phyloP scores from a whole-genome alignment of 108 stramenopile species.

The Seminavis robusta region DNA sequence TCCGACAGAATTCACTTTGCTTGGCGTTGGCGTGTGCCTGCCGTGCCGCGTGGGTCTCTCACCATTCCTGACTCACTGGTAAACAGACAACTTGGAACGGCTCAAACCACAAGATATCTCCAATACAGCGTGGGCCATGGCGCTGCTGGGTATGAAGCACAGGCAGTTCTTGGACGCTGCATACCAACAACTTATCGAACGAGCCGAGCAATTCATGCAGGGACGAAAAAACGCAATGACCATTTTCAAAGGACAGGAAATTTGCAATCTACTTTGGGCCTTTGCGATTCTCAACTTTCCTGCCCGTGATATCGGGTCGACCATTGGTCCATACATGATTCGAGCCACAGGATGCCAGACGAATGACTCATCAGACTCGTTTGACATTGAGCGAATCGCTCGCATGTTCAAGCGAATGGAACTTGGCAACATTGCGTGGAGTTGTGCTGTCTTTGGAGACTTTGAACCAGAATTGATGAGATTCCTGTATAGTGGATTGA shows the following conservation, averaged over 20 bases:
- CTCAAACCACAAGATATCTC: constrained; percentile 68
- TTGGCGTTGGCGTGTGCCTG: not conserved
- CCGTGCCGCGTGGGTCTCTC: not conserved
- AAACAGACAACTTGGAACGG: constrained; percentile 34
- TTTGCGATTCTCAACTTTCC: constrained; percentile 64
- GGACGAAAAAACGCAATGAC: constrained; percentile 4
- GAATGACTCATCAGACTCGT: constrained; percentile 11
- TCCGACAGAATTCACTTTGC: not conserved
- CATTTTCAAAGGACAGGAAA: constrained; percentile 65
- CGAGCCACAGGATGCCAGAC: constrained; percentile 8
- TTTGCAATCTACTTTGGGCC: constrained; percentile 76
- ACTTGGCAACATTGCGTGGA: constrained; percentile 70
- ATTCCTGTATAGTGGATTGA: constrained; percentile 52
- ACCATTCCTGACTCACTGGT: not conserved
- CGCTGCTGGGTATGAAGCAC: constrained; percentile 67
- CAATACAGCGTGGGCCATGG: constrained; percentile 73
- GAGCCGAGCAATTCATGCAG: not conserved
- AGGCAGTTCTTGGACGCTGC: constrained; percentile 44
- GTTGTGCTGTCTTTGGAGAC: constrained; percentile 54
- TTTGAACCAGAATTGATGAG: constrained; percentile 56
- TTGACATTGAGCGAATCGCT: constrained; percentile 37
- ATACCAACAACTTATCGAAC: constrained; percentile 5
- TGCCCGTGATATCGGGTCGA: constrained; percentile 36
- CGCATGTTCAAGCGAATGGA: constrained; percentile 67
- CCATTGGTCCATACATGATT: constrained; percentile 35